phyloP scores from a whole-genome alignment of 1,139 yeast genomes.

The Debaryomyces coudertii region DNA sequence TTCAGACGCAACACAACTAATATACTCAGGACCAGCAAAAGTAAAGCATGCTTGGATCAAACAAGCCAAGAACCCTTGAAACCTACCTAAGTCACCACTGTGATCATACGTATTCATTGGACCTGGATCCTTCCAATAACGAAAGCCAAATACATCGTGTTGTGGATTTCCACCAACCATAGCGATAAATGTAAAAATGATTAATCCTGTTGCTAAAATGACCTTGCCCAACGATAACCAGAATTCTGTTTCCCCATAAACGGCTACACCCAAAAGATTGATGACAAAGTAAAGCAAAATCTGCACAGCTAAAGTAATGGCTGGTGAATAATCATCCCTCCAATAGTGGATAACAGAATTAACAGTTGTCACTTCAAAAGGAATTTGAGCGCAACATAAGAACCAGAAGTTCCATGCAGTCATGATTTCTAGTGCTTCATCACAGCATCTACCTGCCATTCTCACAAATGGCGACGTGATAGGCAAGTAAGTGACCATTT shows the following conservation, averaged over 20 bases:
- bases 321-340: constrained; percentile 71
- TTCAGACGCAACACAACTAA: constrained; percentile 24
- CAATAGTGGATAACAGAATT: constrained; percentile 76
- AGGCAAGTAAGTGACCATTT: constrained; percentile 79
- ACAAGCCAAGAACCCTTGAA: constrained; percentile 23
- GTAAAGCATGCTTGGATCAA: constrained; percentile 25
- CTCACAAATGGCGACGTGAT: constrained; percentile 59
- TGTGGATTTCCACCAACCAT: constrained; percentile 28
- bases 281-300: constrained; percentile 58
- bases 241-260: constrained; percentile 72
- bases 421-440: constrained; percentile 71
- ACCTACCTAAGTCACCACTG: constrained; percentile 24
- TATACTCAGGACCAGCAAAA: constrained; percentile 27
- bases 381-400: constrained; percentile 71
- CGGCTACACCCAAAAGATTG: constrained; percentile 64
- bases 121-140: constrained; percentile 28
- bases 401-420: constrained; percentile 83
- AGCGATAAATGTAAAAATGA: constrained; percentile 22
- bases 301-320: constrained; percentile 60
- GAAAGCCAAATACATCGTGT: constrained; percentile 25
- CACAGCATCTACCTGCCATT: constrained; percentile 54
- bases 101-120: constrained; percentile 17
- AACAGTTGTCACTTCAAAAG: constrained; percentile 80
- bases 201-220: constrained; percentile 21
- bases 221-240: constrained; percentile 58